Conservation (phyloP, 2,329 filamentous ascomycete genomes). For the Pseudogymnoascus destructans region DNA sequence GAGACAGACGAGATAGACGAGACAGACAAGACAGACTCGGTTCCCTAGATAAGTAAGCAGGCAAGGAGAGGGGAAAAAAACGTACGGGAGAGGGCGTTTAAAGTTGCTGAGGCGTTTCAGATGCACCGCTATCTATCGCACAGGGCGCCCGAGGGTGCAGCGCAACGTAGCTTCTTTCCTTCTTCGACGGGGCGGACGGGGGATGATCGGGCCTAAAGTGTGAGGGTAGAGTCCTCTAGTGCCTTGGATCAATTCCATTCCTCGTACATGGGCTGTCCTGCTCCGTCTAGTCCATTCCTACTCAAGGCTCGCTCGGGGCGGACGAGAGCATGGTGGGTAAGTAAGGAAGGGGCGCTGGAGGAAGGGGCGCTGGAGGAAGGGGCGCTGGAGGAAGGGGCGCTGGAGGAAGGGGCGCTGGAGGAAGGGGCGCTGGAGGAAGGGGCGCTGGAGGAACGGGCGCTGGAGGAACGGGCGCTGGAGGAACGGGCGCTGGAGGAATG, state of each 20-base stretch:
- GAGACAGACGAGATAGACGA: background rate
- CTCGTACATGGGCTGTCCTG: background rate
- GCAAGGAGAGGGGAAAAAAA: background rate
- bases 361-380: background rate
- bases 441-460: no score
- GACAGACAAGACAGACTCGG: background rate
- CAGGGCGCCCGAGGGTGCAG: background rate
- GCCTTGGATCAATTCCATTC: background rate
- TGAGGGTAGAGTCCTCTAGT: background rate
- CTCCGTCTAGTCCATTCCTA: background rate
- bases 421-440: background rate
- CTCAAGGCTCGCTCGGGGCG: background rate
- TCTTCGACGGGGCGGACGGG: background rate
- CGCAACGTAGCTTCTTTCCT: no score
- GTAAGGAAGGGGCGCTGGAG: background rate
- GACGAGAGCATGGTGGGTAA: background rate
- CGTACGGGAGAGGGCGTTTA: background rate
- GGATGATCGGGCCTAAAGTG: background rate
- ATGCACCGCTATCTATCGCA: background rate
- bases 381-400: background rate
- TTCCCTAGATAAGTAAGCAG: background rate
- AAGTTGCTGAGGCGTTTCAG: background rate
- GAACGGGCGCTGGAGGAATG: no score
- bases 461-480: no score
- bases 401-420: background rate